Conservation (phyloP, 345 rosid genomes). For the Heritiera fomes region DNA sequence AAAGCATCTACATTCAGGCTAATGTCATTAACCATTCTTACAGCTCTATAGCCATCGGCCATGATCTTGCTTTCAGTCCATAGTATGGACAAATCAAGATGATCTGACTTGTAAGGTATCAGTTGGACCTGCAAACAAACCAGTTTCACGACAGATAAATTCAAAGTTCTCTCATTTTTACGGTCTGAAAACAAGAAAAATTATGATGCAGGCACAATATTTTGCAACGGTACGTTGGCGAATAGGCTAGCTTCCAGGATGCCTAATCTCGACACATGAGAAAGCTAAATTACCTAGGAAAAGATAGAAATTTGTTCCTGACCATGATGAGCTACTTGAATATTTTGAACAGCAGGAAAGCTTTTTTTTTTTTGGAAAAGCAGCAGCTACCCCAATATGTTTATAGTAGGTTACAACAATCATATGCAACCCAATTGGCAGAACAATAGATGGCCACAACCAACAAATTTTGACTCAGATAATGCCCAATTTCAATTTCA, state of each 20-base stretch:
- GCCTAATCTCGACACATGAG: constrained; percentile 16
- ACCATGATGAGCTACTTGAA: background rate
- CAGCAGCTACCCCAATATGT: background rate
- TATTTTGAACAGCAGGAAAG: background rate
- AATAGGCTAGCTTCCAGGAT: constrained; percentile 33
- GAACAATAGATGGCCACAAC: background rate
- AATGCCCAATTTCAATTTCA: background rate
- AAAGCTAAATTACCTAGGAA: background rate
- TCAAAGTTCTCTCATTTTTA: too few species aligned
- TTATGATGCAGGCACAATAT: too few species aligned
- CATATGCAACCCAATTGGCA: background rate
- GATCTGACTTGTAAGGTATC: constrained; percentile 54
- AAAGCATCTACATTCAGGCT: constrained; percentile 74
- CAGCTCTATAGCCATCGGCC: constrained; percentile 38
- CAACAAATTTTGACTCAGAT: background rate
- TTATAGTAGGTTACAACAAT: background rate
- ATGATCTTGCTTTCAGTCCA: constrained; percentile 67
- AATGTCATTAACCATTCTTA: constrained; percentile 76
- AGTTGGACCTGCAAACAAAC: constrained; percentile 57
- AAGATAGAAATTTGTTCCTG: background rate
- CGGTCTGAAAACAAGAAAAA: too few species aligned
- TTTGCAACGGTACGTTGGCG: too few species aligned
- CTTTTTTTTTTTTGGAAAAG: too few species aligned
- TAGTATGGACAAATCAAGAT: constrained; percentile 60
- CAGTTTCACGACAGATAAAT: too few species aligned